Conservation (phyloP, 306 rosid genomes). For the Glycyrrhiza uralensis region DNA sequence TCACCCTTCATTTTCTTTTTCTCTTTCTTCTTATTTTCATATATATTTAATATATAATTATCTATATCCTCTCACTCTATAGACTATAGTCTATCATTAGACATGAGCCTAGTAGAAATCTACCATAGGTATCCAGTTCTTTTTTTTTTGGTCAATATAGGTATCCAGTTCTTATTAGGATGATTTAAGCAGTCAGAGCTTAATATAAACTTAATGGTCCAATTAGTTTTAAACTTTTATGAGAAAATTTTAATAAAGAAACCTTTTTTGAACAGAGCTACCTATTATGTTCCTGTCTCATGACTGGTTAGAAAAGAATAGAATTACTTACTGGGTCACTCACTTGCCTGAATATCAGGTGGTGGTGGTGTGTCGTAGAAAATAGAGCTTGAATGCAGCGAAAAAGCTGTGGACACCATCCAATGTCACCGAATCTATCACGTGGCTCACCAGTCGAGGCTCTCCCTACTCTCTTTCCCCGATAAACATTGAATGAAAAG, state of each 20-base stretch:
- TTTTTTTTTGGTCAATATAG: no score
- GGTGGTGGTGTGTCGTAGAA: slow-evolving; percentile 31
- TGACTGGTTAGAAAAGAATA: neutral
- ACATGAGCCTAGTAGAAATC: neutral
- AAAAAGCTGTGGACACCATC: slow-evolving; percentile 50
- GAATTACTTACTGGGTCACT: neutral
- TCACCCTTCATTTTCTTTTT: neutral
- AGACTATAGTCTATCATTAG: neutral
- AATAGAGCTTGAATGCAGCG: slow-evolving; percentile 46
- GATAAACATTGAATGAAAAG: slow-evolving; percentile 48
- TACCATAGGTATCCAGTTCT: neutral
- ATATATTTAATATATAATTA: no score
- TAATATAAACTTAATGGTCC: slow-evolving; percentile 3
- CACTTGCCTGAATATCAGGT: neutral
- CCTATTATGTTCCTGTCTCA: neutral
- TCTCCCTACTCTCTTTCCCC: slow-evolving; percentile 29
- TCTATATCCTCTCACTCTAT: neutral
- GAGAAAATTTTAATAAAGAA: neutral
- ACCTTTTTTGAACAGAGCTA: neutral
- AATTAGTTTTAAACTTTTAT: neutral
- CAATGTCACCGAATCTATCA: slow-evolving; percentile 52
- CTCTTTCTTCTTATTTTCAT: neutral
- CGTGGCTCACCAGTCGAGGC: slow-evolving; percentile 68
- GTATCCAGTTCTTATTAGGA: neutral
- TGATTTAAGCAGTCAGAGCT: neutral